Evolutionary conservation across 140 eudicot species (phyloP), one percentile per base, ranked within the genome.

Genomic region (Flaveria floridana): DNA sequence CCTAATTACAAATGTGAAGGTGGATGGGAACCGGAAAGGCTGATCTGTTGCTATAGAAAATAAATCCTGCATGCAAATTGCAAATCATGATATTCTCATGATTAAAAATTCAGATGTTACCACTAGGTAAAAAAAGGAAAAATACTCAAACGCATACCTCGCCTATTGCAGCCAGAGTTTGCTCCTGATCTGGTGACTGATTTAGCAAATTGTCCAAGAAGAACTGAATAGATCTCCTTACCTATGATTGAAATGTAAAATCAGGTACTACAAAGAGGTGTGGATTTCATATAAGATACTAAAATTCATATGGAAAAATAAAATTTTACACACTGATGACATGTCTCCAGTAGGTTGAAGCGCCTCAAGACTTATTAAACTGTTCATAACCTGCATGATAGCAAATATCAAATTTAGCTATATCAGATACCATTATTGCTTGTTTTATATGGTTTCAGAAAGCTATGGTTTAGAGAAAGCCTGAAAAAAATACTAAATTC

Each of bases 331-430:
- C 87, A 94, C 99, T 64, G 99, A 55, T 72, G 96, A 82, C 87
- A 94, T 26, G 81, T 94, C 99, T 78, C 99, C 99, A 20, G 99
- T 94, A 52, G 99, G 99, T 83, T 94, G 95, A 82, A 94, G 99
- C 19, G 96, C 99, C 84, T 87, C 96, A 75, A 94, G 99, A 80
- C 91, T 89, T 69, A 90, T 83, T 59, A 94, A 91, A 65, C 87
- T 81, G 70, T 79, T 80, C 89, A 94, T 89, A 73, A 94, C 99
- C 99, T 94, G 86, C 78, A 82, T 20, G 15, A 67, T 26, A 66
- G 25, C 64, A 56, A 13, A 67, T 68, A 7, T 34, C 44, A 47
- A 41, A 56, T 37, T 53, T 74, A 82, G 78, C 71, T 18, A 57
- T 65, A 13, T 39, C 34, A 56, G 62, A 37, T 47, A 70, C 1